Percentiles rank a stretch among this genome's conserved stretches.
phyloP scores from a whole-genome alignment of 352 stramenopile species.

The Globisporangium apiculatum region DNA sequence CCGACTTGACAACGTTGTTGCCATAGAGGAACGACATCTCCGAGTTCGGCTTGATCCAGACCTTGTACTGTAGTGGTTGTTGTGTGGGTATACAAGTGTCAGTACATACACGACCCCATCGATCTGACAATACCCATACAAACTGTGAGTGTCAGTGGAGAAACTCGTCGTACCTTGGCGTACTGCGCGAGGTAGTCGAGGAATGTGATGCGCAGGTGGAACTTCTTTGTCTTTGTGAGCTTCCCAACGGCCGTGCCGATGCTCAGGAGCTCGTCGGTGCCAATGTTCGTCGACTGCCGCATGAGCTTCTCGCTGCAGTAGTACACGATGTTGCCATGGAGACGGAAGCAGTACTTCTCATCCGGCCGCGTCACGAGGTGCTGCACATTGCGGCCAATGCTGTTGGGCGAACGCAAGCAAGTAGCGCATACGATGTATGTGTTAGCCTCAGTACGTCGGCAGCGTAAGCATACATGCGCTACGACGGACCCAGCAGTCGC shows the following conservation, averaged over 20 bases:
- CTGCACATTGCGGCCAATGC: constrained; percentile 95
- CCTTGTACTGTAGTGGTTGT: constrained; percentile 88
- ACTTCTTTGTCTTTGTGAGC: constrained; percentile 99
- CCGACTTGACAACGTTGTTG: constrained; percentile 98
- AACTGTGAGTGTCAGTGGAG: too few species aligned
- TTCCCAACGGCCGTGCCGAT: constrained; percentile 98
- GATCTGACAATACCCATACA: not conserved
- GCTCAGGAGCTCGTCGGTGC: constrained; percentile 92
- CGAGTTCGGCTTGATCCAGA: constrained; percentile 99
- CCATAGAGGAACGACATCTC: constrained; percentile 99
- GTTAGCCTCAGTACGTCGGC: not conserved
- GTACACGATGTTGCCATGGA: constrained; percentile 97
- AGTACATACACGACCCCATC: not conserved
- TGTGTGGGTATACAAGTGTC: too few species aligned
- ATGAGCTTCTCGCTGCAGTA: constrained; percentile 97
- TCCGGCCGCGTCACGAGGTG: constrained; percentile 96
- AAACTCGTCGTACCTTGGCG: constrained; percentile 75
- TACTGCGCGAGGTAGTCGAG: constrained; percentile 98
- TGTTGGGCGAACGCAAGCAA: constrained; percentile 15
- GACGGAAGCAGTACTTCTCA: constrained; percentile 96
- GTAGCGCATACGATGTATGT: not conserved
- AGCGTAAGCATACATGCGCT: not conserved
- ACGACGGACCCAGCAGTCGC: not conserved
- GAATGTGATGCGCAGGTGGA: constrained; percentile 97
- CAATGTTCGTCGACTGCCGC: constrained; percentile 94